A percentile compares a stretch with the other conserved stretches of the same genome.
Evolutionary conservation across 129 eudicot genomes (phyloP).

Genomic region (Oenanthe sinensis): DNA sequence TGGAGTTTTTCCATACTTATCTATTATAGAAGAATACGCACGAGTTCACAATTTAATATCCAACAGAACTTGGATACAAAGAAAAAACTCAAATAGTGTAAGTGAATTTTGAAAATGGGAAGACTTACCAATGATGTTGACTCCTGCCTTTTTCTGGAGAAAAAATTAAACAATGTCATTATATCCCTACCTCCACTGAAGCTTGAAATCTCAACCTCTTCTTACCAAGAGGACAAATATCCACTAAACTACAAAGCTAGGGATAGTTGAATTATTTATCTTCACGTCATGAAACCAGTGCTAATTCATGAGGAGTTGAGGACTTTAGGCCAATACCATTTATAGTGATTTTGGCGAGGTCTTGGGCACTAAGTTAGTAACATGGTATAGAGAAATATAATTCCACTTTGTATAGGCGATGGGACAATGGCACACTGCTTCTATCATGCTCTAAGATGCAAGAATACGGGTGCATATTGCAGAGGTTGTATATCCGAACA

Average conservation of each 20-base stretch:
- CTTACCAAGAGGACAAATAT: too few species aligned
- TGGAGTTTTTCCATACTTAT: conserved; percentile 49
- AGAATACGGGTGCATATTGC: too few species aligned
- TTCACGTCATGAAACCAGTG: not conserved
- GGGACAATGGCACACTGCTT: not conserved
- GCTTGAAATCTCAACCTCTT: too few species aligned
- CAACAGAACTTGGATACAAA: not conserved
- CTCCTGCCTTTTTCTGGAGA: conserved; percentile 30
- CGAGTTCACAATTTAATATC: conserved; percentile 3
- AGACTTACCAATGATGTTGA: conserved; percentile 40
- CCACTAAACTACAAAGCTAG: too few species aligned
- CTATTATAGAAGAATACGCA: conserved; percentile 20
- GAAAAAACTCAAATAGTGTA: not conserved
- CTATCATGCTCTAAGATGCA: too few species aligned
- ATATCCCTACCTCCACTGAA: conserved; percentile 21
- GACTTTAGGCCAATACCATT: not conserved
- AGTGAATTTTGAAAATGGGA: not conserved
- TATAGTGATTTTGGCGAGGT: not conserved
- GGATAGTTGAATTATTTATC: not conserved
- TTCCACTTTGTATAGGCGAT: not conserved
- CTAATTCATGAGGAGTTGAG: not conserved
- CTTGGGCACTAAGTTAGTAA: not conserved
- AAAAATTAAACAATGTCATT: conserved; percentile 47
- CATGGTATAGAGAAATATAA: not conserved
- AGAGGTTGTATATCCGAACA: too few species aligned